These are phyloP conservation scores for Leccinum ochraceum DNA, from an alignment of 768 basidiomycete species.

Conservation along the genomic window DNA sequence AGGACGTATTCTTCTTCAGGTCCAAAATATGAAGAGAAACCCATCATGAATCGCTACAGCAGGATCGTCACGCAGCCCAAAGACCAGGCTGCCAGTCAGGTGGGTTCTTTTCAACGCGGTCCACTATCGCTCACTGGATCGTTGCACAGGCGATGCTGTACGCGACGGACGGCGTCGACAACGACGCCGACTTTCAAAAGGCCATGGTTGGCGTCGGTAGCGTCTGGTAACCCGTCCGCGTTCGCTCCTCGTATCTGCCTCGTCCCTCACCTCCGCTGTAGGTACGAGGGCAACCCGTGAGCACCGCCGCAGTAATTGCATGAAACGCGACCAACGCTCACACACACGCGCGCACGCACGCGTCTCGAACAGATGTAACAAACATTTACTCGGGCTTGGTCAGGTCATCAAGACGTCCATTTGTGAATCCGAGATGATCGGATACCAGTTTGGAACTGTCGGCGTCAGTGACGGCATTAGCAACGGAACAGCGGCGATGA, in stretches of 20 bases:
- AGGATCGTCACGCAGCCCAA: conserved; percentile 87
- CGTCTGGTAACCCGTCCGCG: conserved; percentile 73
- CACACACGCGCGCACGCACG: background rate
- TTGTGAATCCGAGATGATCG: conserved; percentile 68
- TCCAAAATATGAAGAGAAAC: conserved; percentile 40
- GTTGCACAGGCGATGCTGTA: conserved; percentile 88
- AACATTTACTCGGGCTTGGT: conserved; percentile 87
- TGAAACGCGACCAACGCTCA: background rate
- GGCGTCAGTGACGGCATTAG: conserved; percentile 99
- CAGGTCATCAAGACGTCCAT: conserved; percentile 86
- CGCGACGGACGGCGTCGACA: conserved; percentile 90
- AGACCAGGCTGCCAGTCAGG: conserved; percentile 94
- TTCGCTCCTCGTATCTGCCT: conserved; percentile 1
- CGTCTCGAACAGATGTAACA: conserved; percentile 74
- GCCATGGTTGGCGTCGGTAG: conserved; percentile 98
- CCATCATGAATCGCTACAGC: conserved; percentile 70
- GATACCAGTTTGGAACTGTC: conserved; percentile 97
- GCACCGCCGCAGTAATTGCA: conserved; percentile 30
- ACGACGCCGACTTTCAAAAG: conserved; percentile 86
- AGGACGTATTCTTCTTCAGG: conserved; percentile 42
- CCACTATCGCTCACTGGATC: background rate
- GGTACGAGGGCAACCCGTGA: conserved; percentile 99
- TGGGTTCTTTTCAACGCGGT: conserved; percentile 24
- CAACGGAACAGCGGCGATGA: conserved; percentile 95
- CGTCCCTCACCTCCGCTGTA: conserved; percentile 36